Percentiles rank a stretch among this genome's conserved stretches.
Evolutionary conservation across 2,329 filamentous ascomycete species (phyloP).

Genomic region (Colletotrichum destructivum): DNA sequence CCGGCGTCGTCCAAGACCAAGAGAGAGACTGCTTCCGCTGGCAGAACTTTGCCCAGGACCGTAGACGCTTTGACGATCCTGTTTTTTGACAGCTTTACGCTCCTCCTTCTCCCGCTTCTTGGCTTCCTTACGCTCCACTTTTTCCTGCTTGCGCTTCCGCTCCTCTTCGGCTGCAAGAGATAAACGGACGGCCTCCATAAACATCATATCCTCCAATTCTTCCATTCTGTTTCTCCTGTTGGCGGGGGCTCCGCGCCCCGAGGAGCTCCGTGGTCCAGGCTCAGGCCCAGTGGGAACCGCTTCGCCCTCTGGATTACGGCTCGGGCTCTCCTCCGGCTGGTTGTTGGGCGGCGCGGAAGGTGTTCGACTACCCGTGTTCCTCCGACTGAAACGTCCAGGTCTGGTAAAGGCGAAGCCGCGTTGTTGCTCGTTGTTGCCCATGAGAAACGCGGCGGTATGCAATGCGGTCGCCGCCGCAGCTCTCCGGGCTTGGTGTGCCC

Average conservation of each 20-base stretch:
- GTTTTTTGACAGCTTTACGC: constrained; percentile 82
- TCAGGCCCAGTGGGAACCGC: constrained; percentile 51
- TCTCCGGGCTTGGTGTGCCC: constrained; percentile 86
- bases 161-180: constrained; percentile 96
- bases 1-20: constrained; percentile 72
- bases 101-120: constrained; percentile 90
- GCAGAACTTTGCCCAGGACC: constrained; percentile 63
- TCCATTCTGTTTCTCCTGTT: constrained; percentile 74
- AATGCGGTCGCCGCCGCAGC: constrained; percentile 94
- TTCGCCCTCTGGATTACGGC: constrained; percentile 46
- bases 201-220: constrained; percentile 98
- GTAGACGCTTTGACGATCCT: constrained; percentile 55
- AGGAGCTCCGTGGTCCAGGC: constrained; percentile 51
- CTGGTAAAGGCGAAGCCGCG: constrained; percentile 61
- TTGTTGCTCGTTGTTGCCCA: constrained; percentile 74
- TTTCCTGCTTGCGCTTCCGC: constrained; percentile 87
- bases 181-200: constrained; percentile 93
- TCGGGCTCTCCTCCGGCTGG: constrained; percentile 51
- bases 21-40: constrained; percentile 76
- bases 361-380: constrained; percentile 61
- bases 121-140: constrained; percentile 83
- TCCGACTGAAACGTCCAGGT: constrained; percentile 69
- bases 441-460: constrained; percentile 94
- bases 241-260: constrained; percentile 47
- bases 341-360: constrained; percentile 46